phyloP scores from a whole-genome alignment of 2,329 filamentous ascomycete species.

The Endocalyx cinctus region DNA sequence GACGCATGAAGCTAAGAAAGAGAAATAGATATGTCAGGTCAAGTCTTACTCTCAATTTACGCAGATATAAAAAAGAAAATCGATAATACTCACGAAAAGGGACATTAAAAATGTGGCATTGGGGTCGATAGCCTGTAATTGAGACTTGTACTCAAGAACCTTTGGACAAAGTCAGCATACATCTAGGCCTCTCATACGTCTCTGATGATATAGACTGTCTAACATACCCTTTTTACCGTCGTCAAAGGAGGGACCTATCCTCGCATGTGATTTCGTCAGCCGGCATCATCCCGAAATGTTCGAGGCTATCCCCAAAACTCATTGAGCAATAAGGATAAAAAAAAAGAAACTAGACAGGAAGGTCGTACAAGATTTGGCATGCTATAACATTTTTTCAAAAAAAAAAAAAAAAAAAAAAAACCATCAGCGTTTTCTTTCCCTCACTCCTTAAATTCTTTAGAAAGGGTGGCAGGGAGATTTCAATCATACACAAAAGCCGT shows the following conservation, averaged over 20 bases:
- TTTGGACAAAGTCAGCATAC: slow-evolving; percentile 47
- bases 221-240: slow-evolving; percentile 11
- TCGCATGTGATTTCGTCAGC: slow-evolving; percentile 5
- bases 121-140: slow-evolving; percentile 55
- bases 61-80: no score
- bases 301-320: neutral
- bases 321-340: neutral
- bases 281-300: neutral
- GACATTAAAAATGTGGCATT: slow-evolving; percentile 70
- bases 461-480: neutral
- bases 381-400: slow-evolving; percentile 11
- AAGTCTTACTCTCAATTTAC: no score
- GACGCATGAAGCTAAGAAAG: slow-evolving; percentile 50
- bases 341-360: slow-evolving; percentile 8
- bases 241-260: slow-evolving; percentile 13
- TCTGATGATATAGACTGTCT: no score
- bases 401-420: no score
- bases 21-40: no score
- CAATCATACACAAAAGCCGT: slow-evolving; percentile 49
- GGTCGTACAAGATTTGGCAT: slow-evolving; percentile 21
- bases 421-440: no score
- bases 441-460: slow-evolving; percentile 2
- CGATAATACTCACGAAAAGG: slow-evolving; percentile 50
- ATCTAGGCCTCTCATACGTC: no score
- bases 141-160: slow-evolving; percentile 62